Evolutionary conservation across 169 alveolate genomes (phyloP).

Genomic region (Perkinsus chesapeaki): DNA sequence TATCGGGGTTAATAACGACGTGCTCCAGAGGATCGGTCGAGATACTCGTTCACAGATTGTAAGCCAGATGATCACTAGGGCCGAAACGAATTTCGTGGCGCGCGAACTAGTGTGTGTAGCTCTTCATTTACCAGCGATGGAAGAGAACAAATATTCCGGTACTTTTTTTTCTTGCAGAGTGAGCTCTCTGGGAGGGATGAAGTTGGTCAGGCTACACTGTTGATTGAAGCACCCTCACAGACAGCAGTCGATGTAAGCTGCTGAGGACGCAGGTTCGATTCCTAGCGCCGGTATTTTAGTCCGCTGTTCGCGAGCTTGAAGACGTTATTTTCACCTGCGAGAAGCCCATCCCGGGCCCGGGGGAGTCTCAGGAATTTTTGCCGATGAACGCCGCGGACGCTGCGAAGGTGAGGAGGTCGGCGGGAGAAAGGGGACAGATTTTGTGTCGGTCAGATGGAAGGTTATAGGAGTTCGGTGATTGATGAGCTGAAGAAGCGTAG

Average conservation of each 20-base stretch:
- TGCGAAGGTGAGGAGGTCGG: not conserved
- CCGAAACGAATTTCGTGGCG: not conserved
- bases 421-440: not conserved
- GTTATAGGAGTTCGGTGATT: not conserved
- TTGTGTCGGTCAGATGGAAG: not conserved
- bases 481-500: not conserved
- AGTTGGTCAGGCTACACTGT: not conserved
- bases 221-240: not conserved
- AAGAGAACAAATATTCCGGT: too few relatives aligned
- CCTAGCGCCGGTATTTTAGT: not conserved
- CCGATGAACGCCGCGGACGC: not conserved
- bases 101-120: not conserved
- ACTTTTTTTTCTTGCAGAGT: not conserved
- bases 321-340: not conserved
- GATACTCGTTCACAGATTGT: not conserved
- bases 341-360: not conserved
- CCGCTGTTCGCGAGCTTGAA: not conserved
- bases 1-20: not conserved
- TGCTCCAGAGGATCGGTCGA: not conserved
- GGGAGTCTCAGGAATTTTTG: not conserved
- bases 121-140: too few relatives aligned
- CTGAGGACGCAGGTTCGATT: not conserved
- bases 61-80: too few relatives aligned
- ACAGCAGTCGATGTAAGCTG: not conserved
- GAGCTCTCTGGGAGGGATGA: not conserved